A percentile compares a stretch with the other conserved stretches of the same genome.
Evolutionary conservation across 1,139 yeast species (phyloP).

Genomic region (Kluyveromyces marxianus): DNA sequence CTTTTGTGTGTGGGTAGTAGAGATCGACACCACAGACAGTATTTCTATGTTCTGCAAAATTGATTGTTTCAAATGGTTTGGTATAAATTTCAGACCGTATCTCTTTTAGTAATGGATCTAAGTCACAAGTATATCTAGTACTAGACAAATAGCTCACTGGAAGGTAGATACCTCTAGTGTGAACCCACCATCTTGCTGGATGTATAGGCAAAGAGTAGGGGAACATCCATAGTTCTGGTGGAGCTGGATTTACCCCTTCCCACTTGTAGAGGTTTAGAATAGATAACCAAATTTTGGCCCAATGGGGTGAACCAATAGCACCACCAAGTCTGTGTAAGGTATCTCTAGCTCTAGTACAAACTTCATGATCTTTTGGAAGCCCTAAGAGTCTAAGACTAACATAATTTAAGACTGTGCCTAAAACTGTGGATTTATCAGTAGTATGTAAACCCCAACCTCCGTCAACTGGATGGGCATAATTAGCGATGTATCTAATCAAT

Average conservation of each 20-base stretch:
- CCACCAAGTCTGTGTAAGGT: constrained; percentile 76
- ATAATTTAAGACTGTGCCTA: constrained; percentile 88
- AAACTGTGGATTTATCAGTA: constrained; percentile 86
- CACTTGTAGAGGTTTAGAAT: constrained; percentile 75
- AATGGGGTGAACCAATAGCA: constrained; percentile 84
- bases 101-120: constrained; percentile 56
- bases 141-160: constrained; percentile 80
- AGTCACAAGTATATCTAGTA: constrained; percentile 45
- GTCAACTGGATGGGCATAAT: constrained; percentile 91
- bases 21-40: constrained; percentile 87
- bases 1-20: constrained; percentile 80
- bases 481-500: constrained; percentile 74
- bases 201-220: constrained; percentile 80
- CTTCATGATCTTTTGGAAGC: constrained; percentile 63
- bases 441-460: constrained; percentile 99
- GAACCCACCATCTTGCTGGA: constrained; percentile 99
- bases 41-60: constrained; percentile 66
- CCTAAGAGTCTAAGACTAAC: constrained; percentile 74
- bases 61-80: constrained; percentile 55
- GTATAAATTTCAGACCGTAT: constrained; percentile 74
- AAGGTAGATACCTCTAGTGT: constrained; percentile 84
- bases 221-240: constrained; percentile 87
- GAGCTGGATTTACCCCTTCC: constrained; percentile 98
- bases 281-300: constrained; percentile 95
- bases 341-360: constrained; percentile 67